Evolutionary conservation across 176 grass and related monocot genomes (phyloP), one percentile per base, ranked within the genome.

Genomic region (Bolboschoenus planiculmis): DNA sequence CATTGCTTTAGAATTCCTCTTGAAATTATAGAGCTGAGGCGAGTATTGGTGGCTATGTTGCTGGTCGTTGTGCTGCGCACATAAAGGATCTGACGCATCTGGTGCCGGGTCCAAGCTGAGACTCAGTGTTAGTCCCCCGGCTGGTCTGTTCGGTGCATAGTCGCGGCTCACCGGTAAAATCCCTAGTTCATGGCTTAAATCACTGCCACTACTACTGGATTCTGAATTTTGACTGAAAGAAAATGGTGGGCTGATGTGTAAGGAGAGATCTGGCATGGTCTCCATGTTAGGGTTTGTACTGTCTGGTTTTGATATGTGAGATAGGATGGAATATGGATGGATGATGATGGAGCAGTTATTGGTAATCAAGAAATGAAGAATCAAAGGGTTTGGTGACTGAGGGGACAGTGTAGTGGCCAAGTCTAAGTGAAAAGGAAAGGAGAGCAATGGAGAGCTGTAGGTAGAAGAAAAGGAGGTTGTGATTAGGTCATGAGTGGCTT

Each of bases 401-500:
- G 83, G 70, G 78, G n/a, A 80, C 50, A 51, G 50, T 34, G n/a
- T 60, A 50, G 23, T 35, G 23, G 79, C 39, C 7, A 40, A 6
- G n/a, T n/a, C 39, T 37, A 54, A 72, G 16, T 77, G 67, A 67
- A 84, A 77, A 65, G 53, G 83, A 84, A 84, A 59, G 46, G 63
- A 75, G 70, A 65, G 30, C 4, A 30, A 66, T 77, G 87, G 72
- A 44, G 56, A 44, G 56, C 81, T 27, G 50, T 84, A 81, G 24
- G 43, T 56, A 48, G 55, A 33, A 78, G 20, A 81, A 20, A 26
- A 77, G 73, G 81, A 64, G 57, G 81, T 67, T 87, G 84, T 88
- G 92, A 98, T 98, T 93, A 95, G 87, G 78, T 92, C 88, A 94
- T 97, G 85, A 94, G 88, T 94, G 88, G 57, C 60, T 86, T 85